Conservation (phyloP, 1,139 yeast genomes). For the Lipomyces yarrowii region DNA sequence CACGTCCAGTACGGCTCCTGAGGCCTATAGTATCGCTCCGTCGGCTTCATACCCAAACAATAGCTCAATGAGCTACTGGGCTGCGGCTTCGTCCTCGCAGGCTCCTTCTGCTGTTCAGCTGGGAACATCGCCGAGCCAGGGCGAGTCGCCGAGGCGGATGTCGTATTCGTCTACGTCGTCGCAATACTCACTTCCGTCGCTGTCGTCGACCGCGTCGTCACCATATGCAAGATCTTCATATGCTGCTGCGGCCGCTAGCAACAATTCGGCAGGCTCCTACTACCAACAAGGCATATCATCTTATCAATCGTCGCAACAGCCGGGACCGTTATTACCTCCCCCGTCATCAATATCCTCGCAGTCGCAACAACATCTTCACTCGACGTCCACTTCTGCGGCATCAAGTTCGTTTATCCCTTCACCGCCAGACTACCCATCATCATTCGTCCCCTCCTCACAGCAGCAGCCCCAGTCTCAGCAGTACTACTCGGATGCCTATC, state of each 20-base stretch:
- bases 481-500: slow-evolving; percentile 16
- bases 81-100: slow-evolving; percentile 14
- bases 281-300: slow-evolving; percentile 8
- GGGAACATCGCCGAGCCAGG: slow-evolving; percentile 8
- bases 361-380: slow-evolving; percentile 2
- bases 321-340: slow-evolving; percentile 19
- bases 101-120: slow-evolving; percentile 4
- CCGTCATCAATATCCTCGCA: slow-evolving; percentile 8
- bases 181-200: slow-evolving; percentile 27
- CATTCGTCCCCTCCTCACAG: slow-evolving; percentile 8
- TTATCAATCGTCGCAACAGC: slow-evolving; percentile 22
- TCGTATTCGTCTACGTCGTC: slow-evolving; percentile 20
- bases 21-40: slow-evolving; percentile 7
- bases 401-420: slow-evolving; percentile 11
- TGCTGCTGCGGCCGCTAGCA: slow-evolving; percentile 1
- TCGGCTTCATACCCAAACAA: slow-evolving; percentile 21
- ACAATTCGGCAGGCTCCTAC: neutral
- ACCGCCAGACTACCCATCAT: slow-evolving; percentile 13
- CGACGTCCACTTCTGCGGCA: slow-evolving; percentile 8
- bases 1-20: neutral
- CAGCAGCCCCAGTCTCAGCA: slow-evolving; percentile 21
- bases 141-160: slow-evolving; percentile 14
- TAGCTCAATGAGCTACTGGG: slow-evolving; percentile 13
- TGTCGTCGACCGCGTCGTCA: slow-evolving; percentile 23
- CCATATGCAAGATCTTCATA: slow-evolving; percentile 11